Evolutionary conservation across 192 early-diverging fungal genomes (phyloP).

Genomic region (Haplosporangium gracile): DNA sequence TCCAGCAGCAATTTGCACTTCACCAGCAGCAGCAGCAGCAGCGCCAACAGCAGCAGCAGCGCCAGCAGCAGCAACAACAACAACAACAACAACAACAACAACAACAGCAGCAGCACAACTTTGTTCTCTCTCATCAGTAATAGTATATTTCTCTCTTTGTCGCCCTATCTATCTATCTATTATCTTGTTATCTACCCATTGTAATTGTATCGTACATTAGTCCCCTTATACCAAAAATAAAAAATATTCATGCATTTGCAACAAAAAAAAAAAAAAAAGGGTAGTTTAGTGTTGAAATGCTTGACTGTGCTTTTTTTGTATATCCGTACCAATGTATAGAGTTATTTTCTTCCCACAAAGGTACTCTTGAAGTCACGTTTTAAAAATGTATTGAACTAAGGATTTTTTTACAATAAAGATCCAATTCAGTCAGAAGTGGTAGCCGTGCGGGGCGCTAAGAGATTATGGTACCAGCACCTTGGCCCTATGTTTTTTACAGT

Average conservation of each 20-base stretch:
- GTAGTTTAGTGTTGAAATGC: no score
- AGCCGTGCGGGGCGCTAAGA: no score
- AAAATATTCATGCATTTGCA: neutral
- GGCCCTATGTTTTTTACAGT: no score
- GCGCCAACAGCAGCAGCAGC: slow-evolving; percentile 24
- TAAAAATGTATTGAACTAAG: no score
- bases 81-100: slow-evolving; percentile 9
- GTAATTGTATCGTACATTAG: neutral
- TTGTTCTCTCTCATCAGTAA: slow-evolving; percentile 5
- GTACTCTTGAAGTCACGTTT: no score
- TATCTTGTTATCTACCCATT: neutral
- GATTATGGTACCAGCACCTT: no score
- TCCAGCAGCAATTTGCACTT: slow-evolving; percentile 48
- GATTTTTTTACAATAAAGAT: no score
- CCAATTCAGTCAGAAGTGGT: no score
- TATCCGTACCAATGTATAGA: no score
- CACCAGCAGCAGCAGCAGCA: slow-evolving; percentile 50
- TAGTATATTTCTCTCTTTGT: neutral
- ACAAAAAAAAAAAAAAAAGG: neutral
- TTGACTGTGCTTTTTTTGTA: no score
- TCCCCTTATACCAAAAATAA: neutral
- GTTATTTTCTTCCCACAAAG: no score
- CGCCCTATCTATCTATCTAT: no score
- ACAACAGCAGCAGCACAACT: slow-evolving; percentile 8
- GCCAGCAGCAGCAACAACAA: slow-evolving; percentile 19